Percentiles rank a stretch among this genome's conserved stretches.
Conservation (phyloP, 192 early-diverging fungal species). For the Diversispora eburnea region DNA sequence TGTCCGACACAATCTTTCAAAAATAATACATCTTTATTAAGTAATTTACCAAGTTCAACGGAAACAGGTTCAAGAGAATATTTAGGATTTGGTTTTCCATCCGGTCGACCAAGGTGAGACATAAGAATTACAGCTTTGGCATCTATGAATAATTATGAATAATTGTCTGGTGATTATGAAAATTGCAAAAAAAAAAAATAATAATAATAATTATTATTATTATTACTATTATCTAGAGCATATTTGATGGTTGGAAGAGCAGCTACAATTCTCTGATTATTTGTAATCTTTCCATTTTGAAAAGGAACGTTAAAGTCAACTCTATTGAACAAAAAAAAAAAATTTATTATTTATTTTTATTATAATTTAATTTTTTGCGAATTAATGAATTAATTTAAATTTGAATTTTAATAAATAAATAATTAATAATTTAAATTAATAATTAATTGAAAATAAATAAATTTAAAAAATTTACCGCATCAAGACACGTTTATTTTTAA, state of each 20-base stretch:
- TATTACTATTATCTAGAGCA: conserved; percentile 75
- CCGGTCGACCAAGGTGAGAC: conserved; percentile 96
- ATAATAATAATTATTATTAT: background rate
- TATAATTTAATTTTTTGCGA: background rate
- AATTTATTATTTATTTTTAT: background rate
- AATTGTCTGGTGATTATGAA: background rate
- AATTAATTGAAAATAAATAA: background rate
- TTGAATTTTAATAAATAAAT: background rate
- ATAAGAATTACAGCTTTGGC: conserved; percentile 90
- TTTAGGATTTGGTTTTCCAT: conserved; percentile 83
- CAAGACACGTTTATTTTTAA: conserved; percentile 84
- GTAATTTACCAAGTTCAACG: conserved; percentile 71
- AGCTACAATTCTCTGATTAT: conserved; percentile 94
- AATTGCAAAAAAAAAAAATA: background rate
- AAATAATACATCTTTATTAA: conserved; percentile 84
- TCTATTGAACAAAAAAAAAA: conserved; percentile 39
- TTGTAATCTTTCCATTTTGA: conserved; percentile 85
- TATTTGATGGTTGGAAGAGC: conserved; percentile 94
- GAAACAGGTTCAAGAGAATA: conserved; percentile 92
- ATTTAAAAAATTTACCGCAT: conserved; percentile 65
- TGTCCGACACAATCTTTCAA: conserved; percentile 90
- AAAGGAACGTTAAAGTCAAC: conserved; percentile 99
- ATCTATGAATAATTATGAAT: conserved; percentile 37
- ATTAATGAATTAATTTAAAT: background rate
- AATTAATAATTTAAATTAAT: conserved; percentile 10